Evolutionary conservation across 2,329 filamentous ascomycete species (phyloP).

Genomic region (Xylaria sp.): DNA sequence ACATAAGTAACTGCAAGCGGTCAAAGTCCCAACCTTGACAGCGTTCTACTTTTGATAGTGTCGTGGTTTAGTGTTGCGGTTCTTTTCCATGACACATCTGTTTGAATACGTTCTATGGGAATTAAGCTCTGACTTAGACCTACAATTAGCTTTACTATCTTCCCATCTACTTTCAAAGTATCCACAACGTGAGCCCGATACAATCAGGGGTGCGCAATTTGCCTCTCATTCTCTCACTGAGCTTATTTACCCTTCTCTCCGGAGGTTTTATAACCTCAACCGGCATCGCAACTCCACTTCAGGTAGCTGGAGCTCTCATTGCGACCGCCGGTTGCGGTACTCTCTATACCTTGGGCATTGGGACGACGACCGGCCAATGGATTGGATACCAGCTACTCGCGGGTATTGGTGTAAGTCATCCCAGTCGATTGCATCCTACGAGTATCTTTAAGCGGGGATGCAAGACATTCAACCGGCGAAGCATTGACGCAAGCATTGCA

Average conservation of each 20-base stretch:
- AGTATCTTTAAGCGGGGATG: no score
- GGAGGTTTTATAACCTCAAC: slow-evolving; percentile 24
- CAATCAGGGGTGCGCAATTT: slow-evolving; percentile 52
- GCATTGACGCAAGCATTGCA: no score
- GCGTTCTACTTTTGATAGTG: no score
- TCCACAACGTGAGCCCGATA: slow-evolving; percentile 50
- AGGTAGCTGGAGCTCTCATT: slow-evolving; percentile 52
- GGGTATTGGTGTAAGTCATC: background rate
- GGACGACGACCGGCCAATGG: slow-evolving; percentile 51
- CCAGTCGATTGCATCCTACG: no score
- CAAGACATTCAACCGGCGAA: no score
- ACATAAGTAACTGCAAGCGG: no score
- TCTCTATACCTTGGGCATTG: slow-evolving; percentile 47
- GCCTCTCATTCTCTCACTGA: slow-evolving; percentile 49
- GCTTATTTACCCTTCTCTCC: background rate
- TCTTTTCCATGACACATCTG: no score
- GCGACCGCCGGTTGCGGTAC: slow-evolving; percentile 49
- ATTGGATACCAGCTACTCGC: slow-evolving; percentile 52
- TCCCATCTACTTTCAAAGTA: slow-evolving; percentile 42
- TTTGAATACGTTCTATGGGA: no score
- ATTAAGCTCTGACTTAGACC: background rate
- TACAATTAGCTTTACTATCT: slow-evolving; percentile 54
- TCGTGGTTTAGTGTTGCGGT: no score
- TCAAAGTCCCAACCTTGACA: no score
- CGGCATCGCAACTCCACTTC: slow-evolving; percentile 48